A percentile compares a stretch with the other conserved stretches of the same genome.
phyloP scores from a whole-genome alignment of 176 grass and related monocot species.

The Cenchrus americanus region DNA sequence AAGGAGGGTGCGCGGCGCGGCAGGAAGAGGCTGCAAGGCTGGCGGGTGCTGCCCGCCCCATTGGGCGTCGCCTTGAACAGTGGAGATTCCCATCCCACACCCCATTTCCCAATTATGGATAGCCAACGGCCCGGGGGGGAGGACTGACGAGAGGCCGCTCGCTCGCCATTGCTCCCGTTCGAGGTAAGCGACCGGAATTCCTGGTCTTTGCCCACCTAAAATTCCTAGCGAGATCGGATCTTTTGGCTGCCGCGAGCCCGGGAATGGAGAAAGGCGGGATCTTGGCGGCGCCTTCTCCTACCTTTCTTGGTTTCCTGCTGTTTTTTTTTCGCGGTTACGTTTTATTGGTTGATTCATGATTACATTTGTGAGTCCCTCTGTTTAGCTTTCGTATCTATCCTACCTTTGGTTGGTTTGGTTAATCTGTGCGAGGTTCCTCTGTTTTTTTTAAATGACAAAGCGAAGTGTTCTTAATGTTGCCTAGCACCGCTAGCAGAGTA shows the following conservation, averaged over 20 bases:
- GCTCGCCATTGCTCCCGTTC: constrained; percentile 43
- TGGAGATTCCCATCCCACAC: constrained; percentile 51
- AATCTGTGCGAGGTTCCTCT: neutral
- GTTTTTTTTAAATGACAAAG: neutral
- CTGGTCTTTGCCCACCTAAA: neutral
- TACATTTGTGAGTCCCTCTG: constrained; percentile 12
- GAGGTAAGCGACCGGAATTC: constrained; percentile 38
- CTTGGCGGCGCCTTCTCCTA: constrained; percentile 22
- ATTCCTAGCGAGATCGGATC: constrained; percentile 30
- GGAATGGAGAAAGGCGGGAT: constrained; percentile 30
- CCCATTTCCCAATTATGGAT: constrained; percentile 50
- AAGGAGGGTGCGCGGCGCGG: neutral
- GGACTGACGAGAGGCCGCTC: constrained; percentile 1
- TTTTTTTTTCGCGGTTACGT: neutral
- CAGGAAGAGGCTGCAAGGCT: constrained; percentile 51
- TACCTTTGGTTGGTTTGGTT: neutral
- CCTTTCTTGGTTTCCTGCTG: neutral
- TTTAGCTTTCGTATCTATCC: neutral
- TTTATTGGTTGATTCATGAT: neutral
- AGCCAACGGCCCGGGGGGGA: neutral
- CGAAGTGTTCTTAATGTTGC: constrained; percentile 1
- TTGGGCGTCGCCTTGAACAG: constrained; percentile 22
- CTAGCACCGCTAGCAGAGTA: neutral
- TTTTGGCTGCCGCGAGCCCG: neutral
- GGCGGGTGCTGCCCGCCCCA: constrained; percentile 21